A percentile compares a stretch with the other conserved stretches of the same genome.
Conservation (phyloP, 2,329 filamentous ascomycete species). For the Colletotrichum magnum region DNA sequence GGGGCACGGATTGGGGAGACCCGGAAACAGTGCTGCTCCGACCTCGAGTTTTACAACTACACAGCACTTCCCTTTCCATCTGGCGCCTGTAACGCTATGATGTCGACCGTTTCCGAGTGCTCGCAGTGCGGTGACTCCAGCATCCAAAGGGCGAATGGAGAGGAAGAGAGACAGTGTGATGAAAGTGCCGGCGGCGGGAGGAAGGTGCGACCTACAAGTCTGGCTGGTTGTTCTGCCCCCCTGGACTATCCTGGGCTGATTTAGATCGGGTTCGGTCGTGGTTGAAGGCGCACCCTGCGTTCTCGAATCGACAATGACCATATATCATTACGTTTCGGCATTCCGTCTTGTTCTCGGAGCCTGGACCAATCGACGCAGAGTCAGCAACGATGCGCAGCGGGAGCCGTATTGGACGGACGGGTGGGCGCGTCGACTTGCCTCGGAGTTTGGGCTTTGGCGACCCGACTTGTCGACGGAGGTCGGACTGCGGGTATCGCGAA, state of each 20-base stretch:
- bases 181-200: too few relatives aligned
- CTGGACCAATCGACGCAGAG: constrained; percentile 54
- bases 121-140: background rate
- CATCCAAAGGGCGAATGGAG: background rate
- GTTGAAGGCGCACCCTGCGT: constrained; percentile 91
- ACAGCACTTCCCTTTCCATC: too few relatives aligned
- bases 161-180: background rate
- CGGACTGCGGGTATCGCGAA: constrained; percentile 60
- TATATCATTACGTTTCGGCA: constrained; percentile 96
- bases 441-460: constrained; percentile 71
- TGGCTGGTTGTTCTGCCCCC: constrained; percentile 51
- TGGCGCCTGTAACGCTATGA: too few relatives aligned
- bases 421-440: constrained; percentile 55
- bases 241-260: constrained; percentile 39
- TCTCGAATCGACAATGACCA: constrained; percentile 92
- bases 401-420: constrained; percentile 35
- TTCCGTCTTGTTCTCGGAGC: constrained; percentile 80
- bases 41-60: too few relatives aligned
- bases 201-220: constrained; percentile 61
- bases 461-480: constrained; percentile 67
- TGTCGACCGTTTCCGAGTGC: too few relatives aligned
- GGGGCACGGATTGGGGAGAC: too few relatives aligned
- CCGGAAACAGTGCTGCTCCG: too few relatives aligned
- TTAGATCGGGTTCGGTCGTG: constrained; percentile 80
- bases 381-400: constrained; percentile 38